Evolutionary conservation across 306 rosid genomes (phyloP).

Genomic region (Castanea crenata): DNA sequence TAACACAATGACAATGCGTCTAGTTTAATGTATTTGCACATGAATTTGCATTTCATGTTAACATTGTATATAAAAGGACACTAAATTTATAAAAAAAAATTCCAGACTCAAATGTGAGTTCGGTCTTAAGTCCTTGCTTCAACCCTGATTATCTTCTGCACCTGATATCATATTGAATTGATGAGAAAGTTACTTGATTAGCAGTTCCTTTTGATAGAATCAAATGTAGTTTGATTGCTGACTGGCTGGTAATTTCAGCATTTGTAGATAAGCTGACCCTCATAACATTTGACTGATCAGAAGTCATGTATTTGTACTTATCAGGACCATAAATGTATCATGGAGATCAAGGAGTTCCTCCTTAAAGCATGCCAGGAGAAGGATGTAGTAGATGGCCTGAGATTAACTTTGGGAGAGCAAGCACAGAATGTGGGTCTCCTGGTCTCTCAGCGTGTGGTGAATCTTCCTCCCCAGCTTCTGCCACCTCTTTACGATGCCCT

Average conservation of each 20-base stretch:
- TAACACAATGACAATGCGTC: neutral
- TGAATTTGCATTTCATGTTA: neutral
- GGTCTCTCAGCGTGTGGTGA: conserved; percentile 74
- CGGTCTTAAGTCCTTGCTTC: neutral
- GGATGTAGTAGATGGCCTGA: conserved; percentile 39
- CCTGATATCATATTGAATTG: neutral
- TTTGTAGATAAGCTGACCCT: neutral
- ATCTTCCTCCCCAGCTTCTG: conserved; percentile 81
- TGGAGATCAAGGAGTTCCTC: conserved; percentile 57
- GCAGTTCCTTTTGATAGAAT: neutral
- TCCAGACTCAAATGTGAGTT: neutral
- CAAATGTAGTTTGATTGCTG: conserved; percentile 1
- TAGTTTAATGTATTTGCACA: neutral
- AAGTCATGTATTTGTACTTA: conserved; percentile 13
- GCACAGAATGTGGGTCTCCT: conserved; percentile 53
- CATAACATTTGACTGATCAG: neutral
- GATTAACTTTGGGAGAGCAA: conserved; percentile 57
- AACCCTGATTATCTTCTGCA: neutral
- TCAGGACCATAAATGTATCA: conserved; percentile 61
- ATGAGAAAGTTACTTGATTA: neutral
- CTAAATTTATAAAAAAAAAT: neutral
- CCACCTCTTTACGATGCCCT: conserved; percentile 85
- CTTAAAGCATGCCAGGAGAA: conserved; percentile 48
- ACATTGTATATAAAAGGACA: neutral
- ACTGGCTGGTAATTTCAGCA: conserved; percentile 9